phyloP scores from a whole-genome alignment of 495 filamentous ascomycete species.

The Opeltia flavorubescens region DNA sequence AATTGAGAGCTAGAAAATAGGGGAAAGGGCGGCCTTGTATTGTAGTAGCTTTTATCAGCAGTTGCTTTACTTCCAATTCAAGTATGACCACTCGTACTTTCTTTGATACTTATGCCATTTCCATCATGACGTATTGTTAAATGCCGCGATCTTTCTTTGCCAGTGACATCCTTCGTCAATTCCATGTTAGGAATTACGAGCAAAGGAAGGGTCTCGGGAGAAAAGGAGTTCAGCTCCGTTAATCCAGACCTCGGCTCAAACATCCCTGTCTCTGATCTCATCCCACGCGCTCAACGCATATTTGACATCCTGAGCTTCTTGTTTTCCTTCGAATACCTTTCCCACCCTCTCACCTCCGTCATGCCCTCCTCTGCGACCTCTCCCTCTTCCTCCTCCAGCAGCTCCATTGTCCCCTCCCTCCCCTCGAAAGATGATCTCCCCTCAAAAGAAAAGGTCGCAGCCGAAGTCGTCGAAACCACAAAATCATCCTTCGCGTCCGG shows the following conservation, averaged over 20 bases:
- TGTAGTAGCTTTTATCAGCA: no score
- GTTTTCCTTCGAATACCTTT: neutral
- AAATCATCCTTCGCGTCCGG: conserved; percentile 22
- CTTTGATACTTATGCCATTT: no score
- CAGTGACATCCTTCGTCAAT: no score
- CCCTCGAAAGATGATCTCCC: conserved; percentile 7
- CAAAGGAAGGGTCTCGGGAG: no score
- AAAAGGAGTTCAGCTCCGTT: no score
- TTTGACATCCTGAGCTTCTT: neutral
- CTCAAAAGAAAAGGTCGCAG: conserved; percentile 12
- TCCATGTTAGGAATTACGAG: no score
- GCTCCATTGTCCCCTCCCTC: conserved; percentile 4
- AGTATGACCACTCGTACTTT: no score
- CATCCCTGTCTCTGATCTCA: neutral
- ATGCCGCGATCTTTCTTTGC: no score
- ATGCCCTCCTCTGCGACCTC: neutral
- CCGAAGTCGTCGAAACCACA: conserved; percentile 16
- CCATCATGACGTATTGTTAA: no score
- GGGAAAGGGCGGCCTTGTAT: no score
- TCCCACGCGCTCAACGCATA: neutral
- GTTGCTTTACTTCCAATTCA: no score
- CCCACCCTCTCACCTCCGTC: neutral
- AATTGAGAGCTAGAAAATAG: no score
- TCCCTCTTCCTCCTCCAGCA: neutral
- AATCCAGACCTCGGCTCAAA: neutral